These are phyloP conservation scores for Clonostachys rosea DNA, from an alignment of 2,329 filamentous ascomycete species.

Conservation along the genomic window DNA sequence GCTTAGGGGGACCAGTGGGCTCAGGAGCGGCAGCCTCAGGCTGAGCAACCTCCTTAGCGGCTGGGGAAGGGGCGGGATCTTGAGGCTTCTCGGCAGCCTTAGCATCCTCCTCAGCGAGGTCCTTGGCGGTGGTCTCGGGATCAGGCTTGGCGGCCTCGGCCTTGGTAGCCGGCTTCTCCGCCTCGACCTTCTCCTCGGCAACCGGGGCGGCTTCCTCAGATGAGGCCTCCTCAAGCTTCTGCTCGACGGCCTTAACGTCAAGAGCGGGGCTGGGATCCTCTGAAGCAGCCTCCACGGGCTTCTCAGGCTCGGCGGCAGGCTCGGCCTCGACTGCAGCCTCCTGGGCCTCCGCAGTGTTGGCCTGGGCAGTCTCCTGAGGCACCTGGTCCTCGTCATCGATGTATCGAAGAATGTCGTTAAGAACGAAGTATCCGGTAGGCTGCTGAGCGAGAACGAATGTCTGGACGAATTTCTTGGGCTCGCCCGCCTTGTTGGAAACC, in stretches of 20 bases:
- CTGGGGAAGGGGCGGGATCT: conserved; percentile 52
- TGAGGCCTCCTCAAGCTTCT: conserved; percentile 66
- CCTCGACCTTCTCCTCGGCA: conserved; percentile 20
- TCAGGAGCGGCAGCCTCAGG: conserved; percentile 42
- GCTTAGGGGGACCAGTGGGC: conserved; percentile 46
- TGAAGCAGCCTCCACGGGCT: conserved; percentile 9
- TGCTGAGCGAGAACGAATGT: conserved; percentile 96
- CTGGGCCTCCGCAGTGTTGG: conserved; percentile 26
- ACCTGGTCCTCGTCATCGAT: conserved; percentile 77
- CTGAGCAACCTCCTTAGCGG: conserved; percentile 29
- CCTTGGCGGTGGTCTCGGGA: conserved; percentile 43
- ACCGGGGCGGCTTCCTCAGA: conserved; percentile 26
- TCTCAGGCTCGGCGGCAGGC: conserved; percentile 23
- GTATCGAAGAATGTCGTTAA: conserved; percentile 97
- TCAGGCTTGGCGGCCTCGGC: conserved; percentile 32
- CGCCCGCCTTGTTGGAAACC: conserved; percentile 87
- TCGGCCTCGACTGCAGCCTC: conserved; percentile 13
- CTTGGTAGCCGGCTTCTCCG: conserved; percentile 26
- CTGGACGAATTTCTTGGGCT: conserved; percentile 94
- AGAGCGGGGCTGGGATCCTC: conserved; percentile 12
- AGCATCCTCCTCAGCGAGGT: conserved; percentile 49
- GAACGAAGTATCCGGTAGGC: conserved; percentile 93
- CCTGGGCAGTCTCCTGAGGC: conserved; percentile 28
- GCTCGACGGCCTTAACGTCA: conserved; percentile 56
- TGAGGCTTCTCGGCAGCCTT: conserved; percentile 64